Base-by-base conservation (phyloP, 306 rosid species). In the Vigna nakashimae region DNA sequence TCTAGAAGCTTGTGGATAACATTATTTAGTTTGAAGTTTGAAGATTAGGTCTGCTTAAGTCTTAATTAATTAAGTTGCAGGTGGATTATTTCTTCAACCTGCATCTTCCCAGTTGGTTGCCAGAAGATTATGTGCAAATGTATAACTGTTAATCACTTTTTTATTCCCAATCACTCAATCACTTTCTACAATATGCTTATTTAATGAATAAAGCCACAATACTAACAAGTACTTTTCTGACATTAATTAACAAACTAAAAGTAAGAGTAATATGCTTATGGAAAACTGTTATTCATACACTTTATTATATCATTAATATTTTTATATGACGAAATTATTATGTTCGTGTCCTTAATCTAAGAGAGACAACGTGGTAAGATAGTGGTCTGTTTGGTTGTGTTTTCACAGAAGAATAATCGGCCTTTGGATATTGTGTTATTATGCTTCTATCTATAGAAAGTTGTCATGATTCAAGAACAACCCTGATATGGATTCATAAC, bases 1-100 rank as follows among this genome's bases (percentile, higher is more conserved):
- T 76, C 72, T 42, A 71, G 50, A 69, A n/a, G 51, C 42, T 75
- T 64, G 48, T 1, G 51, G 63, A 65, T 72, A 34, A 65, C 64
- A 75, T 74, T 22, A 69, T 53, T 56, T 69, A 42, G 52, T 46
- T 36, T 69, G 22, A 62, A 34, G 0, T 34, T 16, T 2, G 22
- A 67, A 43, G 18, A 48, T 71, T 72, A 13, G 22, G 73, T 16
- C 30, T 74, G 78, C 30, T 74, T 69, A 55, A 4, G 49, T 74
- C n/a, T 69, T 74, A 46, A 68, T 79, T 76, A 70, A 71, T 71
- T 71, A 57, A 63, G 71, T 32, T 62, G 55, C 62, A 70, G 78
- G 74, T 76, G 80, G 87, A 46, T 49, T 71, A 84, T 50, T 53
- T 15, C 69, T 12, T 18, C 1, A 30, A 51, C 24, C 28, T 57